These are phyloP conservation scores for Iris pallida DNA, from an alignment of 116 monocot genomes.

Conservation along the genomic window DNA sequence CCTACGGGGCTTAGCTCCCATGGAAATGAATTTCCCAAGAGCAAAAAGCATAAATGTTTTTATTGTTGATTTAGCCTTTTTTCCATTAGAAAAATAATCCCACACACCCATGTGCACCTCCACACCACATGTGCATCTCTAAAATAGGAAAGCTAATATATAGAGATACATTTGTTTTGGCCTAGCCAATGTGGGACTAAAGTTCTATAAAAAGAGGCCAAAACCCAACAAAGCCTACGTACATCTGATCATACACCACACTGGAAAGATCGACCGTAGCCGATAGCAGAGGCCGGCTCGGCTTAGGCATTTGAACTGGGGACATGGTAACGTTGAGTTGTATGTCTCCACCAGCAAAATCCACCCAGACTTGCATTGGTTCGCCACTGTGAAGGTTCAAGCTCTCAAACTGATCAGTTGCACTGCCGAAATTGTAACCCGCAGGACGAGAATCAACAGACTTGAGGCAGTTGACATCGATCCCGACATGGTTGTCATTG, in stretches of 20 bases:
- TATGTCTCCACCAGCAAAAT: not conserved
- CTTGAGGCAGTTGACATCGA: constrained; percentile 1
- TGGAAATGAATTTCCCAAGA: too few relatives aligned
- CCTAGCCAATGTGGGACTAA: too few relatives aligned
- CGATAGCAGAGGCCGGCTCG: not conserved
- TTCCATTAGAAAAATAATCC: too few relatives aligned
- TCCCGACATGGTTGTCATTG: constrained; percentile 14
- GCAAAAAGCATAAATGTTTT: too few relatives aligned
- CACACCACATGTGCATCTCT: too few relatives aligned
- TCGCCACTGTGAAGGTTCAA: constrained; percentile 8
- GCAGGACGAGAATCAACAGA: constrained; percentile 1
- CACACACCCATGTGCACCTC: too few relatives aligned
- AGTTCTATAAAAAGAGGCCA: too few relatives aligned
- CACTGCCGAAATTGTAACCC: not conserved
- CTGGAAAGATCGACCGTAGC: not conserved
- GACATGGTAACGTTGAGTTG: constrained; percentile 10
- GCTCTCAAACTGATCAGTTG: not conserved
- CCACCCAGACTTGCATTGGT: constrained; percentile 12
- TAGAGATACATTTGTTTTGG: too few relatives aligned
- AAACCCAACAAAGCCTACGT: too few relatives aligned
- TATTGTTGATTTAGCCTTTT: too few relatives aligned
- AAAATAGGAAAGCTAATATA: too few relatives aligned
- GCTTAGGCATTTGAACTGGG: not conserved
- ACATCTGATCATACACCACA: not conserved
- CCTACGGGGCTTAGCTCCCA: too few relatives aligned